Base-by-base conservation (phyloP, 2,329 filamentous ascomycete genomes). In the Verticillium alfalfae region DNA sequence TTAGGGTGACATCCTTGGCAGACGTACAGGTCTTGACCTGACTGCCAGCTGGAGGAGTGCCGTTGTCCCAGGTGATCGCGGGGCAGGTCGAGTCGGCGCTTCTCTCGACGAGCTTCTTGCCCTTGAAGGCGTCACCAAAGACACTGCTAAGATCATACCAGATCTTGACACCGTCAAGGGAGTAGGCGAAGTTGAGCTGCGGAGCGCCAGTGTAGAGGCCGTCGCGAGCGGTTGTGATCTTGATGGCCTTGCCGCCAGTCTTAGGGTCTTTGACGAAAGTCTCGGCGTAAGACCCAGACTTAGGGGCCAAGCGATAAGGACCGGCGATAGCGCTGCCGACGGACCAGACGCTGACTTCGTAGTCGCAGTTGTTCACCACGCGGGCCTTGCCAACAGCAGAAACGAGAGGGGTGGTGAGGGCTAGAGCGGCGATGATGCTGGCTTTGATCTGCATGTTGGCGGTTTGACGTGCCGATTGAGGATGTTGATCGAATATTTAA, bases 61-160 rank as follows among this genome's bases (percentile, higher is more conserved):
- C 77, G 3, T 68, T 63, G 0, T 64, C 56, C 76, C 76, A 79
- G 9, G 70, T 67, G 41, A 79, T 78, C 4, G 65, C 59, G 1
- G 70, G 70, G 68, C 77, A 79, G 2, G 62, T 65, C 5, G 61
- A 39, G 41, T 73, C 65, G 39, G 66, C 66, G 62, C 72, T 74
- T 12, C 66, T 65, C 12, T 71, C 68, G 5, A 67, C 68, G 9
- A 78, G 26, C 67, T 72, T 75, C 56, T 68, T 63, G 8, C 75
- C 74, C 13, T 57, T 60, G 31, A 79, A 77, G 5, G 71, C 66
- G 60, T 77, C 70, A n/a, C 77, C 77, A 57, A 78, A 78, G 16
- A 77, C 72, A 63, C 72, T 70, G 66, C 69, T 73, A 31, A 79
- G 66, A 62, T 78, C 77, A 62, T 78, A 78, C 72, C 72, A 79